Percentiles rank a stretch among this genome's conserved stretches.
Evolutionary conservation across 2,329 filamentous ascomycete genomes (phyloP).

Genomic region (Xylaria sp.): DNA sequence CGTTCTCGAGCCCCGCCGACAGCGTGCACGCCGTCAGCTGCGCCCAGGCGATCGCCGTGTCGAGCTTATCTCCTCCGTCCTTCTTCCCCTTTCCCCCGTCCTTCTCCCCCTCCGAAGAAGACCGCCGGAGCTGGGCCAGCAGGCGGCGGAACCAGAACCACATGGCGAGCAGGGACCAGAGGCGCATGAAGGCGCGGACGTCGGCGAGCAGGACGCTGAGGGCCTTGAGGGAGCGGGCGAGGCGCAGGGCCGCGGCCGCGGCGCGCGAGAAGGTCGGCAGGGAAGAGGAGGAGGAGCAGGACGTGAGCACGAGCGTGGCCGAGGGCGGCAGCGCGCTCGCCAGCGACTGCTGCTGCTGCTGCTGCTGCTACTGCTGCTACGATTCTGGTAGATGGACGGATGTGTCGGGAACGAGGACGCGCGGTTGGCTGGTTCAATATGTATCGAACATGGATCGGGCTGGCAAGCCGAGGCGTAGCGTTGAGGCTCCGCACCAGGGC

Average conservation of each 20-base stretch:
- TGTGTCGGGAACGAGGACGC: no score
- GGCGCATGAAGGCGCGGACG: slow-evolving; percentile 70
- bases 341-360: slow-evolving; percentile 56
- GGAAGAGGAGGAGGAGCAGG: slow-evolving; percentile 40
- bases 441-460: no score
- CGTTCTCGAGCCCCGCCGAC: slow-evolving; percentile 84
- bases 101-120: no score
- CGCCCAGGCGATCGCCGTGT: slow-evolving; percentile 59
- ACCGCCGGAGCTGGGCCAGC: slow-evolving; percentile 39
- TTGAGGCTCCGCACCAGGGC: no score
- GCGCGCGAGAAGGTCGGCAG: slow-evolving; percentile 41
- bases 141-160: slow-evolving; percentile 67
- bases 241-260: slow-evolving; percentile 49
- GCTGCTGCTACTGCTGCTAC: no score
- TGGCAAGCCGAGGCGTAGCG: no score
- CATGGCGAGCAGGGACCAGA: slow-evolving; percentile 78
- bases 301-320: slow-evolving; percentile 48
- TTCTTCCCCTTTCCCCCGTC: slow-evolving; percentile 32
- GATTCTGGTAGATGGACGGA: no score
- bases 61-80: slow-evolving; percentile 45
- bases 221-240: slow-evolving; percentile 57
- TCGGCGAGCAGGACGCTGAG: slow-evolving; percentile 71
- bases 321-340: slow-evolving; percentile 54
- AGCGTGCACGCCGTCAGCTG: slow-evolving; percentile 69
- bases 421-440: no score